Base-by-base conservation (phyloP, 768 basidiomycete species). In the Daedalea quercina region DNA sequence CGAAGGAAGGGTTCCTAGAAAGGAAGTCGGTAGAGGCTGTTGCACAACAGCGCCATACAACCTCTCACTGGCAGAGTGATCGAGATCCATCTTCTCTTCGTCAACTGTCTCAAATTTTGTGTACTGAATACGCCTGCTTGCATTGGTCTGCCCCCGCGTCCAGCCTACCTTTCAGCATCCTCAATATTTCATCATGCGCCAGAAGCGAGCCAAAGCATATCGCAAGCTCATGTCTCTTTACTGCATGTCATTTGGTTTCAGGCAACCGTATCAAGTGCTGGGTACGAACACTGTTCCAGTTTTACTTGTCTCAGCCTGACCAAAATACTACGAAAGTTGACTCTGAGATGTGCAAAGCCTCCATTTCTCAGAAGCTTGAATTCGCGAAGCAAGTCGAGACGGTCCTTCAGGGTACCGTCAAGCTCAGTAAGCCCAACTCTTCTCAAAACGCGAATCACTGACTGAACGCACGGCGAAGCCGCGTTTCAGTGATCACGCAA, bases 151-250 rank as follows among this genome's bases (percentile, higher is more conserved):
- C n/a, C n/a, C n/a, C n/a, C n/a, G n/a, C n/a, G n/a, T n/a, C n/a
- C n/a, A n/a, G n/a, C n/a, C n/a, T n/a, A n/a, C n/a, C n/a, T n/a
- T n/a, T n/a, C n/a, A n/a, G n/a, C n/a, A n/a, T 33, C 46, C 4
- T 22, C 22, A 6, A 31, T 31, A 4, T 31, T 33, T 33, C 52
- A 67, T 60, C 34, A 99, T 99, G 96, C 78, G 94, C 51, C 92
- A 96, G 72, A 96, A 91, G 71, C 79, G 96, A 66, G 92, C 94
- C 24, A 99, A 99, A 70, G 81, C 85, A 0, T 97, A 97, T 70
- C 81, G 87, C 59, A 93, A 93, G 66, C 87, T 95, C 50, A 98
- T 99, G 94, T 78, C 83, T 15, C 72, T 94, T 46, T 97, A 97
- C 66, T 80, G 77, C 55, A 79, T 87, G 67, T 77, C 85, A 1